Conservation (phyloP, 805 yeast species). For the Wickerhamomyces bisporus region DNA sequence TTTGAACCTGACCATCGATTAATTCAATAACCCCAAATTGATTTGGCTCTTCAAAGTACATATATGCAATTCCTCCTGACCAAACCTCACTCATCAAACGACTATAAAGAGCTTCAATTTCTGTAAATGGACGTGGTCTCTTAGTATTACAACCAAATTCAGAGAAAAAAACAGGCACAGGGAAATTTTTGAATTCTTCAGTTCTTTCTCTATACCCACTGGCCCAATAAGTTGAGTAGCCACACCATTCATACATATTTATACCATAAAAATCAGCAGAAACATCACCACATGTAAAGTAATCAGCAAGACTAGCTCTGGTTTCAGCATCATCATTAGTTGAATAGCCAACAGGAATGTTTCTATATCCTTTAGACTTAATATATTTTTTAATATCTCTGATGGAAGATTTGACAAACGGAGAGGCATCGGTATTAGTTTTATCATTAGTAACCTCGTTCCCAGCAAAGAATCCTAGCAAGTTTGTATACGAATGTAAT, state of each 20-base stretch:
- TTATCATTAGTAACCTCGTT: constrained; percentile 90
- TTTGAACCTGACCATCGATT: constrained; percentile 37
- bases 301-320: constrained; percentile 73
- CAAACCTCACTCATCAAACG: constrained; percentile 69
- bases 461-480: constrained; percentile 94
- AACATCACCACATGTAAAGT: constrained; percentile 74
- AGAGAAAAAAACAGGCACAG: constrained; percentile 72
- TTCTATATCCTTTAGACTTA: constrained; percentile 55
- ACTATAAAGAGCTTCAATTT: constrained; percentile 60
- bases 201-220: constrained; percentile 70
- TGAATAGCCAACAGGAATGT: constrained; percentile 91
- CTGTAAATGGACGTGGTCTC: constrained; percentile 67
- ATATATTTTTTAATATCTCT: constrained; percentile 85
- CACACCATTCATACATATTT: constrained; percentile 90
- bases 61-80: constrained; percentile 84
- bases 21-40: constrained; percentile 65
- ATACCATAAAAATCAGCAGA: constrained; percentile 75
- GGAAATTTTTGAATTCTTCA: constrained; percentile 53
- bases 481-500: constrained; percentile 71
- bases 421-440: constrained; percentile 83
- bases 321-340: constrained; percentile 84
- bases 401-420: constrained; percentile 93
- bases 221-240: constrained; percentile 49
- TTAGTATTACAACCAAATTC: constrained; percentile 75
- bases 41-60: constrained; percentile 76